Percentiles rank a stretch among this genome's conserved stretches.
Evolutionary conservation across 2,329 filamentous ascomycete species (phyloP).

Genomic region (Cladosporium oxysporum): DNA sequence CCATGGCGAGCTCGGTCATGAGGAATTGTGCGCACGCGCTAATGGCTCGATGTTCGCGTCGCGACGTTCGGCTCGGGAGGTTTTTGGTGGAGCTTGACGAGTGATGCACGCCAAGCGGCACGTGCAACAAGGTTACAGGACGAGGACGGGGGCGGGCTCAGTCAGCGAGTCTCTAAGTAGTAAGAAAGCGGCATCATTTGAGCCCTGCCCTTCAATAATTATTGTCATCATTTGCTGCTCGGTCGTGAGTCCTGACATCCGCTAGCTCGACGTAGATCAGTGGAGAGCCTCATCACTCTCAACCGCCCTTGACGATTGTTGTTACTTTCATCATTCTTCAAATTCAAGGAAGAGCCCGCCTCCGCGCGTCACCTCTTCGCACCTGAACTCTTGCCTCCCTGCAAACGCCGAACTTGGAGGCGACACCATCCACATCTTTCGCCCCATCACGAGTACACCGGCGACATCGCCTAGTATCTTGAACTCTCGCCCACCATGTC

Average conservation of each 20-base stretch:
- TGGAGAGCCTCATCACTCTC: neutral
- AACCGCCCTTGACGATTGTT: neutral
- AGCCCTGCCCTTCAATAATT: neutral
- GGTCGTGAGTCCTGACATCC: neutral
- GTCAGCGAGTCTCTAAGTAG: neutral
- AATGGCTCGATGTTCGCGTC: conserved; percentile 9
- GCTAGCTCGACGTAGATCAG: conserved; percentile 8
- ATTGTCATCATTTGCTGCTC: neutral
- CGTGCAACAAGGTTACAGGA: neutral
- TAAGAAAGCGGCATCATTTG: neutral
- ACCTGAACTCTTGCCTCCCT: neutral
- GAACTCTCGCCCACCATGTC: conserved; percentile 3
- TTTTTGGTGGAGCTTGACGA: conserved; percentile 12
- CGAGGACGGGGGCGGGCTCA: neutral
- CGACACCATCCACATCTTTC: neutral
- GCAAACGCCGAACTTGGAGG: conserved; percentile 4
- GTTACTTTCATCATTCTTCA: neutral
- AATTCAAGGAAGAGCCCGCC: conserved; percentile 8
- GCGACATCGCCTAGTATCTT: neutral
- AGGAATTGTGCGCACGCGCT: neutral
- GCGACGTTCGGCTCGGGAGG: conserved; percentile 1
- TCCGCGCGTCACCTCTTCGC: conserved; percentile 3
- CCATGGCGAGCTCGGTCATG: conserved; percentile 16
- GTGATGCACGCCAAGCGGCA: conserved; percentile 16
- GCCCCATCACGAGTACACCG: neutral